Evolutionary conservation across 129 eudicot genomes (phyloP), one percentile per base, ranked within the genome.

Genomic region (Saussurea involucrata): DNA sequence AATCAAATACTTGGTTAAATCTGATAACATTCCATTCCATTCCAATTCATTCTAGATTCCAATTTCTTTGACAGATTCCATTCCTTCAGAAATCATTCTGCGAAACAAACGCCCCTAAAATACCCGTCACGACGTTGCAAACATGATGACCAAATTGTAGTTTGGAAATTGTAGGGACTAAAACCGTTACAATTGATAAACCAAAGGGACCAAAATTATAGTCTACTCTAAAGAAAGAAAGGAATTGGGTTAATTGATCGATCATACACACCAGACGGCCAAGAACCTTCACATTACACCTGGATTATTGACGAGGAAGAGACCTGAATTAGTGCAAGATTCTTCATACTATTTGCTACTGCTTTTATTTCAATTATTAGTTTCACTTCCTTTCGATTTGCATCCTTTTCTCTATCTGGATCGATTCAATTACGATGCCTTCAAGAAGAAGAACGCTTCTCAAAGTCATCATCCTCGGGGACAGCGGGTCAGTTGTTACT

Each of bases 381-480:
- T 69, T 78, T 58, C 58, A 68, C 82, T 78, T 69, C 82, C 60
- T 53, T 68, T 77, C 60, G 32, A 21, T 68, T 68, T 37, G 13
- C 55, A 32, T 8, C 55, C 21, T 24, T 33, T 24, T 33, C 42
- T 29, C 33, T 31, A 12, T 73, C 33, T 21, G 31, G 9, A 8
- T 80, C 58, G 29, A 27, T 74, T 66, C 65, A 32, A 29, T 31
- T 24, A 82, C 68, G 85, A 91, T 91, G 97, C 85, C 97, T 63
- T 90, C 96, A 17, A 85, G 97, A 64, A 82, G 97, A 78, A 81
- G 97, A 81, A 89, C 97, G 29, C 97, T 91, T 78, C 89, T 91
- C 74, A 88, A 92, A 80, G 94, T 93, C 85, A 93, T 93, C 79
- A 93, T 93, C 81, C 98, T 93, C 76, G 98, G 98, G 27, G 98